A percentile compares a stretch with the other conserved stretches of the same genome.
Evolutionary conservation across 305 asterid genomes (phyloP).

Genomic region (Rubia balearica): DNA sequence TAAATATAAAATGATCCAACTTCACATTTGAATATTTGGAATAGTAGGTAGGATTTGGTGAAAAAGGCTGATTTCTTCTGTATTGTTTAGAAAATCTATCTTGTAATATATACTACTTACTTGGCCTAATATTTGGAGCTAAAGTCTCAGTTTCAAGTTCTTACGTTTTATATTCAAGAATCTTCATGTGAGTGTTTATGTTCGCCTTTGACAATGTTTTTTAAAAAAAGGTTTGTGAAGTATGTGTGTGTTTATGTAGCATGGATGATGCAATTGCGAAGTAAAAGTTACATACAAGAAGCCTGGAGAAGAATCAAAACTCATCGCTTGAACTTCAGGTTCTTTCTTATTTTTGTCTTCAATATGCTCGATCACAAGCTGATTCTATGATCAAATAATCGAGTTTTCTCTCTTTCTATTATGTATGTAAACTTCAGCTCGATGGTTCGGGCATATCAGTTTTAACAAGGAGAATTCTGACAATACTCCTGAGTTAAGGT

Average conservation of each 20-base stretch:
- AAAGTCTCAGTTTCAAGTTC: neutral
- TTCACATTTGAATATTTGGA: too few species aligned
- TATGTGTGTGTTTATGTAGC: conserved; percentile 15
- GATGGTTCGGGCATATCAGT: conserved; percentile 23
- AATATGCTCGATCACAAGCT: neutral
- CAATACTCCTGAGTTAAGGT: conserved; percentile 28
- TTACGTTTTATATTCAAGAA: neutral
- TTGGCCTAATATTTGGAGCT: neutral
- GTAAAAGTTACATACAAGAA: conserved; percentile 25
- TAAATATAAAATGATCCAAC: too few species aligned
- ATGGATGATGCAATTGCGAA: conserved; percentile 31
- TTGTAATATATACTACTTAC: neutral
- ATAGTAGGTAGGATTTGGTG: too few species aligned
- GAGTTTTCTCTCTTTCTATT: neutral
- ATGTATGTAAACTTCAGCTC: conserved; percentile 15
- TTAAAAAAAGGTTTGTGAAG: neutral
- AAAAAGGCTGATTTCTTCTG: too few species aligned
- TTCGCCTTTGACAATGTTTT: neutral
- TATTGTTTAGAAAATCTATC: too few species aligned
- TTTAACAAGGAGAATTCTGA: conserved; percentile 26
- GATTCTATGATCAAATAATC: neutral
- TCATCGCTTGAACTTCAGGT: conserved; percentile 34
- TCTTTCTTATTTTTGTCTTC: neutral
- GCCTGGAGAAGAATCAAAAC: conserved; percentile 17
- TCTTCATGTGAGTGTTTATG: neutral